Conservation (phyloP, 192 early-diverging fungal genomes). For the Chytriomyces hyalinus region DNA sequence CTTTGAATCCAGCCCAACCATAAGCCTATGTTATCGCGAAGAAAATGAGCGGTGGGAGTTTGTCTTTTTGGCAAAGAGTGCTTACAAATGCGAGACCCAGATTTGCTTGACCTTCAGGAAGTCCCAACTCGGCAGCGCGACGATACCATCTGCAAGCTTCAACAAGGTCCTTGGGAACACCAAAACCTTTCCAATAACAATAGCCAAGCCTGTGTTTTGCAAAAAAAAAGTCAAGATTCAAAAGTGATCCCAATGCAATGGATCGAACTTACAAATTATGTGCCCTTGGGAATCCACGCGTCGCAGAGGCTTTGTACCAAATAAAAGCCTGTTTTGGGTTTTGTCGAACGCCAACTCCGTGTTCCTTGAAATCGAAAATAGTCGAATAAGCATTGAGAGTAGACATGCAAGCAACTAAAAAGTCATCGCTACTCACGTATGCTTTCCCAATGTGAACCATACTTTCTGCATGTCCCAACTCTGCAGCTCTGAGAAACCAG, state of each 20-base stretch:
- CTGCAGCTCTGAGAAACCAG: slow-evolving; percentile 11
- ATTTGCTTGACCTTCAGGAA: slow-evolving; percentile 33
- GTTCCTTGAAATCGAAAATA: slow-evolving; percentile 16
- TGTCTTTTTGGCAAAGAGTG: neutral
- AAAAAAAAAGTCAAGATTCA: neutral
- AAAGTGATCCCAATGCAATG: neutral
- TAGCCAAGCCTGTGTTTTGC: slow-evolving; percentile 33
- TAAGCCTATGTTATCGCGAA: neutral
- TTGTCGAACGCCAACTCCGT: slow-evolving; percentile 31
- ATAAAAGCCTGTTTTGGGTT: slow-evolving; percentile 25
- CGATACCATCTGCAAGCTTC: slow-evolving; percentile 47
- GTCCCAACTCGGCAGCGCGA: slow-evolving; percentile 39
- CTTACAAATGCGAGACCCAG: slow-evolving; percentile 37
- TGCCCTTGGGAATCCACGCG: slow-evolving; percentile 32
- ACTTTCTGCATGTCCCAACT: slow-evolving; percentile 14
- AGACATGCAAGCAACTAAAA: neutral
- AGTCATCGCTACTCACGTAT: neutral
- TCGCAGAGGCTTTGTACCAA: slow-evolving; percentile 32
- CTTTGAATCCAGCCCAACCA: slow-evolving; percentile 13
- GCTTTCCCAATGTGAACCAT: slow-evolving; percentile 28
- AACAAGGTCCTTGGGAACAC: slow-evolving; percentile 30
- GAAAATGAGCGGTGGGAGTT: slow-evolving; percentile 1
- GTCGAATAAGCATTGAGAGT: neutral
- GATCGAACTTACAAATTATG: slow-evolving; percentile 23
- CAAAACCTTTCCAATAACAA: slow-evolving; percentile 43